Evolutionary conservation across 768 basidiomycete species (phyloP), one percentile per base, ranked within the genome.

Genomic region (Tremella fuciformis): DNA sequence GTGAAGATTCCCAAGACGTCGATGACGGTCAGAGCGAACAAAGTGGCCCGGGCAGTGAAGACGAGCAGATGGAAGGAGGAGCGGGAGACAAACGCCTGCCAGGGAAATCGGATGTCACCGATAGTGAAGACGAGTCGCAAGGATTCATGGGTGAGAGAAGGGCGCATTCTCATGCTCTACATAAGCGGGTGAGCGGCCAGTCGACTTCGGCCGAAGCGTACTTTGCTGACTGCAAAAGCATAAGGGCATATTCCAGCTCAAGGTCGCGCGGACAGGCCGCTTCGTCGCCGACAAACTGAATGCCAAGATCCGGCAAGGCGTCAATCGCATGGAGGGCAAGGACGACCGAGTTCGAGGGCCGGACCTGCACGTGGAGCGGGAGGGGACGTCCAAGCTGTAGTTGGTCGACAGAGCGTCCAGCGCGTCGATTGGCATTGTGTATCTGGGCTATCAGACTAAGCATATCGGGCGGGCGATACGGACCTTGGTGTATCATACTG

Each of bases 181-280:
- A 75, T 63, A 67, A 64, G 53, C 54, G 63, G 34, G 72, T 82
- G 78, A 73, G 77, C 76, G 58, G 13, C 24, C 29, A 41, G 37
- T 34, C 26, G 2, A 22, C 38, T 26, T 55, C 24, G 13, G 21
- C 16, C 8, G 1, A 22, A 4, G 29, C 29, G 21, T 6, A 9
- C 42, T 3, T 13, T 48, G 37, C 55, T 57, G 55, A 57, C 38
- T n/a, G 29, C 29, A 38, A 34, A 82, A 84, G 64, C 82, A 87
- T 67, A 81, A 83, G 3, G 85, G 85, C 1, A 71, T 87, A 49
- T 84, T 86, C 83, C 85, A 86, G 72, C 81, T 82, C 75, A 81
- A 82, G 60, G 80, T 80, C 7, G 80, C 79, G 55, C 78, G 85
- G 55, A 85, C 84, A 16, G 78, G 84, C 24, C 81, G 80, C 47